Evolutionary conservation across 805 yeast species (phyloP).

Genomic region (Hanseniaspora pseudoguilliermondii): DNA sequence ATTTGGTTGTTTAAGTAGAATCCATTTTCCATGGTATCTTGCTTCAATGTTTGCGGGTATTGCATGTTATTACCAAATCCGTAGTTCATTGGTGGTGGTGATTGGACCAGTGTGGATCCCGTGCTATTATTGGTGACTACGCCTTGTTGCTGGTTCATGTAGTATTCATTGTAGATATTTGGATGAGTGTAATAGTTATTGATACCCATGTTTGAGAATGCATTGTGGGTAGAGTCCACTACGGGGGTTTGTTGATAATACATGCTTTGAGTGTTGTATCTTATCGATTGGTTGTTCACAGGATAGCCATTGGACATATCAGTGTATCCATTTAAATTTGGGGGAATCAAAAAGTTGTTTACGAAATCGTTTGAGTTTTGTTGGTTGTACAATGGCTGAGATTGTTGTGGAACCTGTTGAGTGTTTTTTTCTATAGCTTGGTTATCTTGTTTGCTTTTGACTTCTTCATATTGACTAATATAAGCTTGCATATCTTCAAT

Average conservation of each 20-base stretch:
- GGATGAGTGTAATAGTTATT: background rate
- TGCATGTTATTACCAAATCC: background rate
- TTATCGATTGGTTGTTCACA: background rate
- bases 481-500: conserved; percentile 27
- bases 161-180: conserved; percentile 4
- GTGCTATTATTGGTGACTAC: conserved; percentile 1
- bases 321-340: background rate
- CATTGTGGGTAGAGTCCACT: background rate
- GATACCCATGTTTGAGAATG: background rate
- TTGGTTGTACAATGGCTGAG: background rate
- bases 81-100: background rate
- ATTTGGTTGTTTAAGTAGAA: background rate
- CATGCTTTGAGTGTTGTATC: background rate
- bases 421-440: conserved; percentile 4
- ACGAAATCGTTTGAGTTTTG: conserved; percentile 1
- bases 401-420: background rate
- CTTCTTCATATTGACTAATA: conserved; percentile 20
- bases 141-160: background rate
- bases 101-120: conserved; percentile 1
- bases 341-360: conserved; percentile 3
- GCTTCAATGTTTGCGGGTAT: background rate
- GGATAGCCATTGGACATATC: background rate
- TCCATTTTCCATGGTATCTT: background rate
- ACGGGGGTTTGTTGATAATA: conserved; percentile 1
- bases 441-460: conserved; percentile 17